phyloP scores from a whole-genome alignment of 306 rosid genomes.

The Rosa chinensis region DNA sequence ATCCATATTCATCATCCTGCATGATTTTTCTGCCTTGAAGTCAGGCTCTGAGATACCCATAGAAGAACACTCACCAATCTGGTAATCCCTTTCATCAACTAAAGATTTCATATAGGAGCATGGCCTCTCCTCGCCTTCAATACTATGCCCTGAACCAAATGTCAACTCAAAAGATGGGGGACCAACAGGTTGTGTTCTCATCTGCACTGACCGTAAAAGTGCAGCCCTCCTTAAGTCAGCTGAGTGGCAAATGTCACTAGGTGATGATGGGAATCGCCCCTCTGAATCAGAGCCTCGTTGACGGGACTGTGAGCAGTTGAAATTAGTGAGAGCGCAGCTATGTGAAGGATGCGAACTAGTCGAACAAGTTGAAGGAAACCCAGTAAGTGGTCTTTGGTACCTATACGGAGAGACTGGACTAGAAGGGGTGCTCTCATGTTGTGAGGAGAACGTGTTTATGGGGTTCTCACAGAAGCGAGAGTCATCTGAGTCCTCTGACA shows the following conservation, averaged over 20 bases:
- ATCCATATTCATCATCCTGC: slow-evolving; percentile 50
- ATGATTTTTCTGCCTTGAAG: slow-evolving; percentile 50
- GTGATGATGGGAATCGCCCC: slow-evolving; percentile 95
- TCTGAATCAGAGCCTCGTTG: slow-evolving; percentile 94
- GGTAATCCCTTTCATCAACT: slow-evolving; percentile 75
- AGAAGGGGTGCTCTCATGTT: slow-evolving; percentile 68
- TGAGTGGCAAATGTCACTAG: slow-evolving; percentile 96
- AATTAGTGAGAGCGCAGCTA: slow-evolving; percentile 43
- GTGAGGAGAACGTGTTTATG: slow-evolving; percentile 51
- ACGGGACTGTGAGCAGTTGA: slow-evolving; percentile 67
- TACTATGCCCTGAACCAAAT: slow-evolving; percentile 54
- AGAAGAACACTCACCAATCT: slow-evolving; percentile 62
- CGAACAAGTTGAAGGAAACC: slow-evolving; percentile 50
- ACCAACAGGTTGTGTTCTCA: slow-evolving; percentile 79
- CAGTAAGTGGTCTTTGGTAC: slow-evolving; percentile 55
- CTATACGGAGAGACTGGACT: slow-evolving; percentile 91
- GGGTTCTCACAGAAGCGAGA: slow-evolving; percentile 66
- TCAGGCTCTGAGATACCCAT: slow-evolving; percentile 44
- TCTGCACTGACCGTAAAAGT: slow-evolving; percentile 88
- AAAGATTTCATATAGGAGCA: slow-evolving; percentile 66
- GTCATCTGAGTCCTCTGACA: slow-evolving; percentile 98
- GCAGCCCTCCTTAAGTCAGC: slow-evolving; percentile 99
- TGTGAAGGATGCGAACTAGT: slow-evolving; percentile 53
- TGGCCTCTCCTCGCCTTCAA: slow-evolving; percentile 67
- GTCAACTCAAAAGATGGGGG: slow-evolving; percentile 60